A percentile compares a stretch with the other conserved stretches of the same genome.
Evolutionary conservation across 2,329 filamentous ascomycete genomes (phyloP).

Genomic region (Ceratocystis alfenasii): DNA sequence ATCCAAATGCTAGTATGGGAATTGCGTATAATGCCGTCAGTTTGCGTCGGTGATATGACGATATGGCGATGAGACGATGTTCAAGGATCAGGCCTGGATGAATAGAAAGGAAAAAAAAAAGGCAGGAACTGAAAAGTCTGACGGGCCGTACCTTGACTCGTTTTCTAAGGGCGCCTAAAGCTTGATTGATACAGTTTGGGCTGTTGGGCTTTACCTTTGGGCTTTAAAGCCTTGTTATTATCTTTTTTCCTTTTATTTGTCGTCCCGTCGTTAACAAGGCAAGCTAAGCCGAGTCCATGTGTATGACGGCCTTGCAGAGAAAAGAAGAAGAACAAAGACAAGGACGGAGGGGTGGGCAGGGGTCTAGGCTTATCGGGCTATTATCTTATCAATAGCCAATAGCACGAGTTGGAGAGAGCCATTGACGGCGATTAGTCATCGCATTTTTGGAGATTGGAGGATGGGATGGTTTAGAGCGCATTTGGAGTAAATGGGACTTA

Average conservation of each 20-base stretch:
- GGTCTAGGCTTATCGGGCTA: background rate
- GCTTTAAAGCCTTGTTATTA: background rate
- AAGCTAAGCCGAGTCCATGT: slow-evolving; percentile 4
- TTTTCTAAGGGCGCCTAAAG: background rate
- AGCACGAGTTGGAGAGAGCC: background rate
- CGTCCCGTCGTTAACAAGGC: background rate
- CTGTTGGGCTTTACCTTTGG: background rate
- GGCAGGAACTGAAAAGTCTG: slow-evolving; percentile 7
- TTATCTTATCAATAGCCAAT: background rate
- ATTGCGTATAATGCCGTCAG: no score
- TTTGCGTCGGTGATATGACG: background rate
- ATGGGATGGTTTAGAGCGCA: no score
- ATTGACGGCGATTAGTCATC: background rate
- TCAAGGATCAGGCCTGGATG: background rate
- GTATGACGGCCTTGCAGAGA: background rate
- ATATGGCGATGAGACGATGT: background rate
- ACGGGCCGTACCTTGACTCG: background rate
- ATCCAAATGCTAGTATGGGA: no score
- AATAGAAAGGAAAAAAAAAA: background rate
- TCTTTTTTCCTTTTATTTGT: background rate
- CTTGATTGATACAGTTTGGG: background rate
- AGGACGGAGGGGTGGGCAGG: background rate
- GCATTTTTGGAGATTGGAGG: no score
- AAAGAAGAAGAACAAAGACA: background rate
- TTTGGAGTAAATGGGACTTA: no score